Evolutionary conservation across 2,329 filamentous ascomycete species (phyloP), one percentile per base, ranked within the genome.

Genomic region (Cercospora sp.): DNA sequence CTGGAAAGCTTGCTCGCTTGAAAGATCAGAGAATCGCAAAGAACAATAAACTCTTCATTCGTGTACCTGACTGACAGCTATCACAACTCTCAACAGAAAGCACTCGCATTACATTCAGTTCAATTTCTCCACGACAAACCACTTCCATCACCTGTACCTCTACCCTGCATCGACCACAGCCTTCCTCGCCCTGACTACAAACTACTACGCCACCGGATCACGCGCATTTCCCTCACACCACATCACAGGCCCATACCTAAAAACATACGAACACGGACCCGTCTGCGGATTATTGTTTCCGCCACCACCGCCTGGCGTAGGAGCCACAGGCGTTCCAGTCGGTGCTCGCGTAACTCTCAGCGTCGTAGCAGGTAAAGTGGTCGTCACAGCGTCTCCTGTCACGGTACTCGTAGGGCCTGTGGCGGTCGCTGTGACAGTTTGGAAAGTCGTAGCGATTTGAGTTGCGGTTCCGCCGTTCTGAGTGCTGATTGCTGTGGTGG

Each of bases 1-100:
- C 60, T 79, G 63, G 30, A 60, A 42, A 70, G 67, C 0, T 72
- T 80, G 60, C 73, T 79, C n/a, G 23, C 53, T 26, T 30, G 13
- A 13, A n/a, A 30, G 23, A 57, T 42, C 16, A 23, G 42, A 12
- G 10, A 23, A 23, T 48, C 42, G n/a, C 18, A 48, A 48, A 48
- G 42, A 48, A 48, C 36, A 42, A 42, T 42, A 42, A 40, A 42
- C 36, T n/a, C 36, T 42, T 42, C 36, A 42, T 51, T 51, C 45
- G 45, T 51, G 18, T 51, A 51, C 45, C 45, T 51, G 20, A 51
- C 45, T 51, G 45, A 20, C 10, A 51, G 45, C 45, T 13, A 51
- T 16, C 45, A 51, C 36, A 51, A 51, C 45, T 51, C 45, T 51
- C 45, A 42, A 42, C 36, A 42, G 36, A 42, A 42, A 42, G 36